Percentiles rank a stretch among this genome's conserved stretches.
phyloP scores from a whole-genome alignment of 106 monocot species.

The Dendrobium catenatum region DNA sequence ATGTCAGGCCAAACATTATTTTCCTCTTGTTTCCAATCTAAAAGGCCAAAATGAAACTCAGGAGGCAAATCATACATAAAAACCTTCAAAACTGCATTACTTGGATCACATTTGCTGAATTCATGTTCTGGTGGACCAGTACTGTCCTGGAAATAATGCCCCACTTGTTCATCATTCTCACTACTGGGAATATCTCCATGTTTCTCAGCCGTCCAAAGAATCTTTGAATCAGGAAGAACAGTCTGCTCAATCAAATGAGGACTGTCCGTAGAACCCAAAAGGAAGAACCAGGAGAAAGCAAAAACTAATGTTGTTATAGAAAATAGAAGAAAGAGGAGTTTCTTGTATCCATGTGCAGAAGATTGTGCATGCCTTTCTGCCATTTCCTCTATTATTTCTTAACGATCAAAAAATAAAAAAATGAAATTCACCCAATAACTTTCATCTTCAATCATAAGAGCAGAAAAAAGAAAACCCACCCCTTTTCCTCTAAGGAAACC shows the following conservation, averaged over 20 bases:
- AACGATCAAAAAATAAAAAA: not conserved
- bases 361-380: conserved; percentile 9
- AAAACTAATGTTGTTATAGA: conserved; percentile 20
- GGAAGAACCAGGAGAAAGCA: conserved; percentile 34
- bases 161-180: not conserved
- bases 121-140: not conserved
- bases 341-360: conserved; percentile 8
- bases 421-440: not conserved
- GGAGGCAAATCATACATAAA: conserved; percentile 82
- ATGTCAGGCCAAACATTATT: conserved; percentile 59
- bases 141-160: not conserved
- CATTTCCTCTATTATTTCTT: conserved; percentile 8
- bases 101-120: conserved; percentile 31
- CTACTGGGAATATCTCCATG: not conserved
- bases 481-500: too few species aligned
- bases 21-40: conserved; percentile 49
- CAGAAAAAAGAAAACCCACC: too few species aligned
- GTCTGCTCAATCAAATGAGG: conserved; percentile 10
- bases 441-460: not conserved
- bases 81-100: conserved; percentile 37
- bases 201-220: not conserved
- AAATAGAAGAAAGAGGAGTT: conserved; percentile 27
- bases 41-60: conserved; percentile 71
- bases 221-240: not conserved
- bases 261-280: conserved; percentile 23